Evolutionary conservation across 345 rosid genomes (phyloP).

Genomic region (Brassica nigra): DNA sequence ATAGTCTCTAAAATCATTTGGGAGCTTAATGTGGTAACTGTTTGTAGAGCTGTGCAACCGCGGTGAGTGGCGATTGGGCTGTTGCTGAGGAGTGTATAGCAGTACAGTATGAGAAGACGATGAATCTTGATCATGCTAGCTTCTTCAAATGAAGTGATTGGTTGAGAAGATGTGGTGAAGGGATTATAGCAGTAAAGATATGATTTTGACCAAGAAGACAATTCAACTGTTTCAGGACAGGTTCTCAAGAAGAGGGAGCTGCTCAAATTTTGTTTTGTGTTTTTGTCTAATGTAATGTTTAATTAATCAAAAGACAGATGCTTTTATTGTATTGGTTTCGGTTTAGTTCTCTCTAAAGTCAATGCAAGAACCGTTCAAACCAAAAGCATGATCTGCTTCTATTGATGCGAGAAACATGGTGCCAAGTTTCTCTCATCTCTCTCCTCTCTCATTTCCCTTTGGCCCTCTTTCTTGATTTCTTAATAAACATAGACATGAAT

Average conservation of each 20-base stretch:
- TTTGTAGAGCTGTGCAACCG: constrained; percentile 59
- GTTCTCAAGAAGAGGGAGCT: constrained; percentile 79
- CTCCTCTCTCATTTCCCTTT: constrained; percentile 4
- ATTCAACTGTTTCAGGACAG: constrained; percentile 77
- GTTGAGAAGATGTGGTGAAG: not conserved
- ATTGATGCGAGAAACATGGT: constrained; percentile 27
- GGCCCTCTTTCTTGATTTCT: not conserved
- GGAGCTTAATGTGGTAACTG: not conserved
- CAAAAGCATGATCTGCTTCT: not conserved
- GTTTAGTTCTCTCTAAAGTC: not conserved
- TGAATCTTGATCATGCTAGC: constrained; percentile 40
- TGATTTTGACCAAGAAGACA: too few species aligned
- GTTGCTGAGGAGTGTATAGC: constrained; percentile 58
- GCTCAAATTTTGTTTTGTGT: constrained; percentile 16
- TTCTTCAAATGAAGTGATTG: constrained; percentile 33
- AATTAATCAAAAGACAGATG: not conserved
- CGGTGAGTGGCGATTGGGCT: constrained; percentile 51
- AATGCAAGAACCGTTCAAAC: constrained; percentile 1
- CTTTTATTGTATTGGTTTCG: not conserved
- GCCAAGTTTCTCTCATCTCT: constrained; percentile 24
- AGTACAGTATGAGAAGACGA: constrained; percentile 59
- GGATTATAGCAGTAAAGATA: constrained; percentile 6
- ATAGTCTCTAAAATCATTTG: too few species aligned
- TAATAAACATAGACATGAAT: constrained; percentile 16
- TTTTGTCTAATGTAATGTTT: not conserved